Base-by-base conservation (phyloP, 768 basidiomycete species). In the Daedaleopsis nitida region DNA sequence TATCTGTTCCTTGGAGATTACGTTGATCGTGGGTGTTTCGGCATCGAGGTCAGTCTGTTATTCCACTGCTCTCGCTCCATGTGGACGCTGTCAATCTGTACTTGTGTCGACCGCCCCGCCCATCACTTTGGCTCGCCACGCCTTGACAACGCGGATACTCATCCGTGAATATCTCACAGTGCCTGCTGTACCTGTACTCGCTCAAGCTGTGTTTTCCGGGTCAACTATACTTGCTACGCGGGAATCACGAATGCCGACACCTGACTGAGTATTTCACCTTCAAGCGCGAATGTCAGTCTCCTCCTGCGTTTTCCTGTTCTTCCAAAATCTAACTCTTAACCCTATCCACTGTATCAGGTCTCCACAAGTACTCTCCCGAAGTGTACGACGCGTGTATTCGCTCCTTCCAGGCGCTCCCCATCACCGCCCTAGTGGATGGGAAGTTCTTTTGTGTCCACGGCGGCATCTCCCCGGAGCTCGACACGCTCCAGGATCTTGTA, bases 371-470 rank as follows among this genome's bases (percentile, higher is more conserved):
- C 74, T 92, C 91, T 1, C 80, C 74, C 60, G 78, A 77, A 37
- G 86, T 99, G 23, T 99, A 99, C 72, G 93, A 98, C 60, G 95
- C 94, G 1, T 97, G 94, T 73, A 85, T 94, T 69, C 82, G 86
- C 47, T 92, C 92, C 0, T 99, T 98, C 79, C 89, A 88, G 69
- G 88, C 92, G 23, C 81, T 99, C 6, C 97, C 97, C 3, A 77
- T 99, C 37, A 84, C 94, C 0, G 97, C 94, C 8, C 79, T 98
- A 59, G 91, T 99, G 74, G 97, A 99, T 73, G 83, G 86, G 64
- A 91, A 94, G 69, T 98, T 99, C 80, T 91, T 99, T 74, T 98
- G 96, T 70, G 94, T 98, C 2, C 97, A 98, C 66, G 97, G 97
- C 2, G 97, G 97, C 4, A 82, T 99, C 39, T 94, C 92, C 0